Evolutionary conservation across 805 yeast genomes (phyloP), one percentile per base, ranked within the genome.

Genomic region (Candida golubevii): DNA sequence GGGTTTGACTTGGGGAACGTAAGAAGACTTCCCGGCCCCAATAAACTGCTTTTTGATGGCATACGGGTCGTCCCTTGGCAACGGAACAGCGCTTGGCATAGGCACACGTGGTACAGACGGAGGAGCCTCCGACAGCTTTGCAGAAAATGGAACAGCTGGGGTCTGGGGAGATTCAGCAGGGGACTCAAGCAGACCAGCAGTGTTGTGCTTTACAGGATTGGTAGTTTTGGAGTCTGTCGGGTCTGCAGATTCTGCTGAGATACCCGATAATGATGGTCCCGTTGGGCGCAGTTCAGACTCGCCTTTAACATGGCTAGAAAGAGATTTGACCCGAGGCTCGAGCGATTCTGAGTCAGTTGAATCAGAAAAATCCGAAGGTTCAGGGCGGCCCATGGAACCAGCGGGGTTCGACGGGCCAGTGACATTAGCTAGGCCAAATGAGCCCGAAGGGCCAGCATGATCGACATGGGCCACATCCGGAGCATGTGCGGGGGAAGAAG

Each of bases 1-100:
- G 8, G 75, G 72, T 32, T 64, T 65, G 30, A 69, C 53, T 45
- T 66, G 70, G 8, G 80, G 85, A 10, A 80, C 74, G 55, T 83
- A 82, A 4, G 81, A 75, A 8, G 85, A 79, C 41, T 79, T 79
- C 3, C 82, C 75, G 1, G 80, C 73, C 18, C 76, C 82, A 30
- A 74, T 58, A 45, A 76, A 80, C 26, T 78, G 75, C 56, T 79
- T 80, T 55, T 75, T 78, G 26, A 75, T 75, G 32, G 64, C 61
- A 52, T 74, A 79, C 0, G 80, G 74, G 47, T 73, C 75, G 31
- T 64, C 60, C 37, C 62, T 57, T 55, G 59, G 69, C 51, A 42
- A 74, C 41, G 62, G 64, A 38, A 46, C 58, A 8, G 54, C 40
- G 15, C 51, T 38, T 13, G 63, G 59, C 41, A 62, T 40, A 27